These are phyloP conservation scores for Macrocybe sp. DNA, from an alignment of 1,284 basidiomycete genomes.

Conservation along the genomic window DNA sequence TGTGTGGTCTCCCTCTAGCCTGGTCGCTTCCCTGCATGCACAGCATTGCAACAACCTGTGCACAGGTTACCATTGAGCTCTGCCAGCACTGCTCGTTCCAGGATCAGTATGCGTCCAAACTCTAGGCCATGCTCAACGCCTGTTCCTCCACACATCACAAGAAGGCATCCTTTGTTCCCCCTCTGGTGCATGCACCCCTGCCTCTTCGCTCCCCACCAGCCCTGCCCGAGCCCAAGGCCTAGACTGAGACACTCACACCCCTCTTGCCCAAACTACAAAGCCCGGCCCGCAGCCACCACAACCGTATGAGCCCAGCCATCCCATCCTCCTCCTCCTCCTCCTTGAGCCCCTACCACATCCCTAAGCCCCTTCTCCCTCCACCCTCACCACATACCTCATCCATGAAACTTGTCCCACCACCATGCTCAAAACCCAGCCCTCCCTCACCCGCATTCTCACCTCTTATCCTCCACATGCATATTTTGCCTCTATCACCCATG, in stretches of 20 bases:
- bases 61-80: slow-evolving; percentile 75
- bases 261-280: too few relatives aligned
- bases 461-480: slow-evolving; percentile 66
- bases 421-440: slow-evolving; percentile 48
- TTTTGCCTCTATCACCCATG: slow-evolving; percentile 69
- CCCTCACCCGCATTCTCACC: slow-evolving; percentile 48
- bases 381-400: slow-evolving; percentile 68
- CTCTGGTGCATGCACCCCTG: slow-evolving; percentile 55
- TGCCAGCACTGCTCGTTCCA: slow-evolving; percentile 77
- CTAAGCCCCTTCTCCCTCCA: slow-evolving; percentile 37
- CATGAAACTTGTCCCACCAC: slow-evolving; percentile 76
- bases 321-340: slow-evolving; percentile 18
- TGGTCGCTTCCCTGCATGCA: slow-evolving; percentile 37
- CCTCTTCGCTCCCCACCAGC: slow-evolving; percentile 23
- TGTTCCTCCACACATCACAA: slow-evolving; percentile 34
- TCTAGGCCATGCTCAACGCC: slow-evolving; percentile 72
- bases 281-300: slow-evolving; percentile 7
- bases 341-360: slow-evolving; percentile 14
- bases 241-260: slow-evolving; percentile 9
- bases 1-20: slow-evolving; percentile 57
- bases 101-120: slow-evolving; percentile 62
- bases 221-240: slow-evolving; percentile 20
- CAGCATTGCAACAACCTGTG: slow-evolving; percentile 71
- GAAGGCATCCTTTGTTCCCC: slow-evolving; percentile 67
- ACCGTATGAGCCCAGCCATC: slow-evolving; percentile 19